Conservation (phyloP, 805 yeast species). For the Spencermartinsiella europaea region DNA sequence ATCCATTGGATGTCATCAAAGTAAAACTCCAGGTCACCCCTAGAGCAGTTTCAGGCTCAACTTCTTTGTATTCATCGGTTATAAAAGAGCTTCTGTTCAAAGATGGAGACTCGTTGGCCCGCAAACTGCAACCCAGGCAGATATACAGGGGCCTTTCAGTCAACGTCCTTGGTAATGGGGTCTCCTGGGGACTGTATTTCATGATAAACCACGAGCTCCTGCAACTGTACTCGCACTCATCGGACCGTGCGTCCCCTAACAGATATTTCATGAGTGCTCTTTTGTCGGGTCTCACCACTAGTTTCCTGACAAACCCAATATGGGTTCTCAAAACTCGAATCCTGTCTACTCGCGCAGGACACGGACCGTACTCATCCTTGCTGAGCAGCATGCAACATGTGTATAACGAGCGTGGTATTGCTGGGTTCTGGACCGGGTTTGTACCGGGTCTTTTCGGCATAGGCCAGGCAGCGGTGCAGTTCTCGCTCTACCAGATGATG, state of each 20-base stretch:
- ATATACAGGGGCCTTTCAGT: slow-evolving; percentile 75
- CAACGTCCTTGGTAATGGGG: slow-evolving; percentile 74
- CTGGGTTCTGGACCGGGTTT: slow-evolving; percentile 68
- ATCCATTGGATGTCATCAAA: slow-evolving; percentile 85
- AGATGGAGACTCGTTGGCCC: slow-evolving; percentile 10
- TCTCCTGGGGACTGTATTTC: slow-evolving; percentile 89
- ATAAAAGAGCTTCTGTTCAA: slow-evolving; percentile 4
- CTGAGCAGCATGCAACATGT: slow-evolving; percentile 51
- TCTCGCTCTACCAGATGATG: slow-evolving; percentile 67
- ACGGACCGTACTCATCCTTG: slow-evolving; percentile 54
- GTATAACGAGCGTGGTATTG: slow-evolving; percentile 49
- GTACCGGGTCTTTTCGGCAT: slow-evolving; percentile 75
- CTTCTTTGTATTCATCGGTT: not conserved
- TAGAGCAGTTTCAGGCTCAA: not conserved
- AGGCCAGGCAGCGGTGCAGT: slow-evolving; percentile 83
- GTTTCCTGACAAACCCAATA: slow-evolving; percentile 80
- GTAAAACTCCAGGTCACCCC: slow-evolving; percentile 67
- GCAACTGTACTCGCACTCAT: slow-evolving; percentile 12
- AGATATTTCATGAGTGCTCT: slow-evolving; percentile 50
- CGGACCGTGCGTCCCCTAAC: slow-evolving; percentile 6
- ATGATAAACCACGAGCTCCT: slow-evolving; percentile 57
- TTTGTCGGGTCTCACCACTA: slow-evolving; percentile 69
- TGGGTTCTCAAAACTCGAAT: slow-evolving; percentile 95
- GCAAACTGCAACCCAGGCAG: slow-evolving; percentile 20
- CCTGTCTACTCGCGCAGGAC: slow-evolving; percentile 44